Evolutionary conservation across 805 yeast species (phyloP).

Genomic region (Metschnikowia continentalis): DNA sequence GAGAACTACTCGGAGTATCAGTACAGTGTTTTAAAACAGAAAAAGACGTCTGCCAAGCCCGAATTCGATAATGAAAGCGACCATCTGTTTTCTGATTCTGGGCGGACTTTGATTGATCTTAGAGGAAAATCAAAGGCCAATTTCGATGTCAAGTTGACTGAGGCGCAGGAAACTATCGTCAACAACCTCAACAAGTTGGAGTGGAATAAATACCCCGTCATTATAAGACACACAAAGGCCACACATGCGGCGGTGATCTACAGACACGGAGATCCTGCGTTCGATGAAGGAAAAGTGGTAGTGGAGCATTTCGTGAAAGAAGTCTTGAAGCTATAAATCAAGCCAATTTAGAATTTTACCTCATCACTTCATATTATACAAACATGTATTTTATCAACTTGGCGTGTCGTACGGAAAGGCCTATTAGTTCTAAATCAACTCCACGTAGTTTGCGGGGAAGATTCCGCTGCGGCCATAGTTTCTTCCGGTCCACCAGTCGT

Average conservation of each 20-base stretch:
- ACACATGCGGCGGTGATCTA: slow-evolving; percentile 84
- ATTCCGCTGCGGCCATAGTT: slow-evolving; percentile 81
- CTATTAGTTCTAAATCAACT: slow-evolving; percentile 45
- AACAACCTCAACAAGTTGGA: slow-evolving; percentile 9
- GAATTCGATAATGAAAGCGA: neutral
- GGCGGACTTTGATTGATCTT: slow-evolving; percentile 7
- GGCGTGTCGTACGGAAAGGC: neutral
- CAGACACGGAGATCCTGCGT: slow-evolving; percentile 46
- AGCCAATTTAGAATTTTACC: neutral
- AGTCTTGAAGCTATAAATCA: slow-evolving; percentile 16
- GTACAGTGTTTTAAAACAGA: slow-evolving; percentile 8
- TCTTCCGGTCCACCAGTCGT: slow-evolving; percentile 99
- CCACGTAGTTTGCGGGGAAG: slow-evolving; percentile 96
- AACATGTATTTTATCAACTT: neutral
- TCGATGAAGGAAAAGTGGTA: slow-evolving; percentile 67
- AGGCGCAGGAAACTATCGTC: slow-evolving; percentile 8
- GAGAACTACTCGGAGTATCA: slow-evolving; percentile 20
- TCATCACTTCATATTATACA: neutral
- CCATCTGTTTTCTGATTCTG: neutral
- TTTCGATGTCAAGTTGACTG: slow-evolving; percentile 10
- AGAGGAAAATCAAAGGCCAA: slow-evolving; percentile 9
- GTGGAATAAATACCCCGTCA: slow-evolving; percentile 16
- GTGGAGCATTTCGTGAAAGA: slow-evolving; percentile 58
- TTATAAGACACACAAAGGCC: slow-evolving; percentile 55
- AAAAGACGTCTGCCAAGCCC: neutral